Evolutionary conservation across 1,139 yeast genomes (phyloP).

Genomic region (Kurtzmaniella quercitrusa): DNA sequence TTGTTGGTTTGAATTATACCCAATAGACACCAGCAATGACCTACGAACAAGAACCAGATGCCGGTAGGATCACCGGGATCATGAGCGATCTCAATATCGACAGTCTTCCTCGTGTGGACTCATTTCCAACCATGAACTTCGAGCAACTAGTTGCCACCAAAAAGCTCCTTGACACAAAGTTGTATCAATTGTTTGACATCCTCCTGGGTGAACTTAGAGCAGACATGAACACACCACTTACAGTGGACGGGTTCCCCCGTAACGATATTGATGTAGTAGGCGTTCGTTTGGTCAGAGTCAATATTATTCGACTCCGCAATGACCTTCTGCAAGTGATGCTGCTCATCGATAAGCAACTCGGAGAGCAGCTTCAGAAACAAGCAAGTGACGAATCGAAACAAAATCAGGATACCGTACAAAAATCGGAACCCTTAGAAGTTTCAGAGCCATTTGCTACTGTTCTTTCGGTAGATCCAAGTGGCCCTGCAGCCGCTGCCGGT

Average conservation of each 20-base stretch:
- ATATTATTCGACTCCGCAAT: slow-evolving; percentile 63
- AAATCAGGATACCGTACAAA: background rate
- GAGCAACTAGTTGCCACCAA: slow-evolving; percentile 28
- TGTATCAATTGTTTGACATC: slow-evolving; percentile 27
- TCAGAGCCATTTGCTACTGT: slow-evolving; percentile 54
- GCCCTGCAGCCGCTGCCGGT: slow-evolving; percentile 49
- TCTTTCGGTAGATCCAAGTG: slow-evolving; percentile 37
- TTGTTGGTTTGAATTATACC: background rate
- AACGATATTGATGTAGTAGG: slow-evolving; percentile 77
- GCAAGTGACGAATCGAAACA: background rate
- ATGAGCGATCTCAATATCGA: slow-evolving; percentile 39
- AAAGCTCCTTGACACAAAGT: slow-evolving; percentile 28
- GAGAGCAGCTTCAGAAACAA: slow-evolving; percentile 31
- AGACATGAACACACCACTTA: slow-evolving; percentile 61
- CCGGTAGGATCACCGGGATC: slow-evolving; percentile 29
- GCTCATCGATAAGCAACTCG: slow-evolving; percentile 44
- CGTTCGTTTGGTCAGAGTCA: slow-evolving; percentile 56
- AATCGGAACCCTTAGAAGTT: background rate
- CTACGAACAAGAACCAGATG: slow-evolving; percentile 14
- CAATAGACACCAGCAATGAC: slow-evolving; percentile 8
- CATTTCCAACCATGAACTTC: slow-evolving; percentile 20
- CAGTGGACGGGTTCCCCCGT: slow-evolving; percentile 81
- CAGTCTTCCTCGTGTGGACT: slow-evolving; percentile 17
- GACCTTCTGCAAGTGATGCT: slow-evolving; percentile 54
- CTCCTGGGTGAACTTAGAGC: slow-evolving; percentile 33